Base-by-base conservation (phyloP, 495 filamentous ascomycete species). In the Xylona heveae region DNA sequence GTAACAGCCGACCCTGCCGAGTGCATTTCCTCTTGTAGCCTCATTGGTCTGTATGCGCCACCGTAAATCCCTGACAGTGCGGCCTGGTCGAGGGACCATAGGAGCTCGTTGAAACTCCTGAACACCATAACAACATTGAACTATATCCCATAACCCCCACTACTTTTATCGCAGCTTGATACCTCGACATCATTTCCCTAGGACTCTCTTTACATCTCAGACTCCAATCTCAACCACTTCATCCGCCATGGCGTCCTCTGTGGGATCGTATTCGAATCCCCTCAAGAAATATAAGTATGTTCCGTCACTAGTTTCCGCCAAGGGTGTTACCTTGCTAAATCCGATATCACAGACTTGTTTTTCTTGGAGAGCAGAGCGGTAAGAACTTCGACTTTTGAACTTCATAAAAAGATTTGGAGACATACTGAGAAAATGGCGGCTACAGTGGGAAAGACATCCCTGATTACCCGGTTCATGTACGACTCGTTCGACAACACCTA, bases 401-500 rank as follows among this genome's bases (percentile, higher is more conserved):
- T n/a, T n/a, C n/a, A n/a, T n/a, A n/a, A n/a, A n/a, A n/a, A n/a
- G n/a, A n/a, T n/a, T n/a, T n/a, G n/a, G n/a, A n/a, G n/a, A n/a
- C 19, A 20, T 28, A 28, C 37, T 40, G 13, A 27, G 44, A 38
- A 38, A 19, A 19, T 24, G 14, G 27, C 31, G 24, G 34, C 36
- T 28, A 38, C 53, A 94, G 88, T 97, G 36, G 88, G 88, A 41
- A 97, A 97, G 61, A 97, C 88, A 23, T 95, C 90, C 27, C 59
- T 97, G 47, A 97, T 97, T 51, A 97, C 88, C 34, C 75, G 88
- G 36, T 97, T 97, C 61, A 97, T 97, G 88, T 97, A 97, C 64
- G 88, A 97, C 57, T 93, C 88, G 21, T 97, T 97, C 67, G 90
- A 97, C 63, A 93, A 91, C 59, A 95, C 84, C 68, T 97, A 97